Evolutionary conservation across 1,139 yeast genomes (phyloP), one percentile per base, ranked within the genome.

Genomic region (Barnettozyma hawaiiensis): DNA sequence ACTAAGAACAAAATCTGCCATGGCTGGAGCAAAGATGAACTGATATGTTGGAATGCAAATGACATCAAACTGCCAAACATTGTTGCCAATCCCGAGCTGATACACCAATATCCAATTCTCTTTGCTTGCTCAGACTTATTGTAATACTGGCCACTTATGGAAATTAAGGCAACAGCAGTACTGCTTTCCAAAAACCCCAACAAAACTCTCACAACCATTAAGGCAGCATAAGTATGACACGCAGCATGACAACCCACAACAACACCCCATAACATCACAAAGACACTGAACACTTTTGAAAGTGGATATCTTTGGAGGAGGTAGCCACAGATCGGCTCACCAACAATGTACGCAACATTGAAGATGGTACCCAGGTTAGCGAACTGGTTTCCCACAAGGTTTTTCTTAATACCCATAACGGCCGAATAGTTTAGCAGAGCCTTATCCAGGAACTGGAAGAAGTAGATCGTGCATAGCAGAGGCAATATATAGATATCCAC

Each of bases 151-250:
- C 76, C 67, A 7, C 78, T 72, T 27, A 81, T 65, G 20, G 81
- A 69, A 24, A 79, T 73, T 51, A 76, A 73, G 0, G 81, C 80
- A 2, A 84, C 85, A 16, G 80, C 73, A 44, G 75, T 65, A 4
- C 76, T 67, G 38, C 75, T 67, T 56, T 81, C 87, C 36, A 77
- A 66, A 42, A 70, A 58, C 1, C 87, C 89, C 26, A 79, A 55
- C 10, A 77, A 49, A 10, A 73, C 70, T 37, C 84, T 62, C 11
- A 73, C 66, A 14, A 73, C 69, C 59, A 77, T 62, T 32, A 75
- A 62, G 0, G 79, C 71, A 4, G 73, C 76, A 51, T 75, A 76
- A 7, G 65, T 59, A 40, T 66, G 63, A 43, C 73, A 67, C 2
- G 78, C 79, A 21, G 76, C 66, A 51, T 73, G 79, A 42, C 72